These are phyloP conservation scores for Theileria luwenshuni DNA, from an alignment of 169 alveolate genomes.

Conservation along the genomic window DNA sequence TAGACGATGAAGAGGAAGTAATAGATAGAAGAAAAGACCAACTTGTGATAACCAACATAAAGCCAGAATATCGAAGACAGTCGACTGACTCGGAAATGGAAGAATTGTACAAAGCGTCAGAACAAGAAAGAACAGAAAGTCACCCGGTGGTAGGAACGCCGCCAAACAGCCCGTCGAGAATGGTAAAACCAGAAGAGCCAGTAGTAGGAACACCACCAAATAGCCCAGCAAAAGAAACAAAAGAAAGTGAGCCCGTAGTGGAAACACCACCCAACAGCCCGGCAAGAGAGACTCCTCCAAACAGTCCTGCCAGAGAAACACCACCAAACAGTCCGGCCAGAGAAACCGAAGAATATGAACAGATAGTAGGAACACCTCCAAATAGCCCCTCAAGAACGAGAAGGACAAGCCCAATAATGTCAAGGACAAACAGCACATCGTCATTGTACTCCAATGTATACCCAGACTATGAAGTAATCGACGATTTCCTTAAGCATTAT, in stretches of 20 bases:
- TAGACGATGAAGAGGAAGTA: neutral
- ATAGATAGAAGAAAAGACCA: neutral
- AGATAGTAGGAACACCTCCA: too few species aligned
- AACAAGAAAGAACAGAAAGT: neutral
- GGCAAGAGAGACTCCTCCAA: neutral
- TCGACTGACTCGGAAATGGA: too few species aligned
- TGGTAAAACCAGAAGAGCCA: neutral
- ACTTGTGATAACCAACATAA: neutral
- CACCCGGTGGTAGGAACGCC: neutral
- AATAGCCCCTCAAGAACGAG: too few species aligned
- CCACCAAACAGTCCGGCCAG: neutral
- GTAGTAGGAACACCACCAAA: neutral
- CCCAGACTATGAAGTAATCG: too few species aligned
- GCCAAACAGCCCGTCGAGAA: constrained; percentile 4
- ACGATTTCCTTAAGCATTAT: constrained; percentile 1
- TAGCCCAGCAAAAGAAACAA: constrained; percentile 10
- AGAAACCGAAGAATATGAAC: too few species aligned
- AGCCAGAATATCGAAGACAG: neutral
- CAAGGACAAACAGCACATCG: too few species aligned
- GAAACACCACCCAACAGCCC: constrained; percentile 11
- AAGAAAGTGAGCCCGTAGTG: neutral
- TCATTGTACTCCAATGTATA: too few species aligned
- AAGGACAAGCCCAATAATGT: neutral
- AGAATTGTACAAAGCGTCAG: neutral
- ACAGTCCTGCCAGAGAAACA: neutral